These are phyloP conservation scores for Hypoxylon sp. DNA, from an alignment of 2,329 filamentous ascomycete species.

Conservation along the genomic window DNA sequence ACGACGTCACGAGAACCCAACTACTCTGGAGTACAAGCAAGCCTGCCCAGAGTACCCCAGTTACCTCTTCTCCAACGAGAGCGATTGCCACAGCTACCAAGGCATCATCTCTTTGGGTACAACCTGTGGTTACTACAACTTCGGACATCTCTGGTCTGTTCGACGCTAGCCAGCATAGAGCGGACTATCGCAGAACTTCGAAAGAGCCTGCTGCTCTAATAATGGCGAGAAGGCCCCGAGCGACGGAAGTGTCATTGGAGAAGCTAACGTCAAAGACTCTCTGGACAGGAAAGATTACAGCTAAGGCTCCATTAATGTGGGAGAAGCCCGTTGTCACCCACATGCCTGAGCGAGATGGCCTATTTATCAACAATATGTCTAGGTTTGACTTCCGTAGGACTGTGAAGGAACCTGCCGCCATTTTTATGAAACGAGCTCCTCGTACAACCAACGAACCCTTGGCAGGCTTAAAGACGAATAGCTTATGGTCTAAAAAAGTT, in stretches of 20 bases:
- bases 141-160: constrained; percentile 42
- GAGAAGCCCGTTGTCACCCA: constrained; percentile 23
- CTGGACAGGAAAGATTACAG: constrained; percentile 49
- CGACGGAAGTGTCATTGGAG: constrained; percentile 47
- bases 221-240: constrained; percentile 40
- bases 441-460: constrained; percentile 28
- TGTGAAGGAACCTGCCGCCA: constrained; percentile 37
- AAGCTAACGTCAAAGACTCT: constrained; percentile 55
- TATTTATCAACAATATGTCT: constrained; percentile 40
- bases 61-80: constrained; percentile 2
- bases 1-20: neutral
- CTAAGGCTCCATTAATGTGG: constrained; percentile 41
- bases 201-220: constrained; percentile 42
- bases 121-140: constrained; percentile 7
- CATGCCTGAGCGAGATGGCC: constrained; percentile 36
- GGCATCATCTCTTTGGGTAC: constrained; percentile 39
- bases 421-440: constrained; percentile 29
- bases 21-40: constrained; percentile 39
- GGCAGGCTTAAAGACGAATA: constrained; percentile 19
- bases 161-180: constrained; percentile 40
- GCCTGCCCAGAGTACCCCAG: neutral
- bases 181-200: constrained; percentile 44
- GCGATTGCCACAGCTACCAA: constrained; percentile 1
- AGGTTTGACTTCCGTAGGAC: constrained; percentile 45
- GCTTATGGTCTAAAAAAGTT: constrained; percentile 33